Conservation (phyloP, 768 basidiomycete genomes). For the Collybia mongolica region DNA sequence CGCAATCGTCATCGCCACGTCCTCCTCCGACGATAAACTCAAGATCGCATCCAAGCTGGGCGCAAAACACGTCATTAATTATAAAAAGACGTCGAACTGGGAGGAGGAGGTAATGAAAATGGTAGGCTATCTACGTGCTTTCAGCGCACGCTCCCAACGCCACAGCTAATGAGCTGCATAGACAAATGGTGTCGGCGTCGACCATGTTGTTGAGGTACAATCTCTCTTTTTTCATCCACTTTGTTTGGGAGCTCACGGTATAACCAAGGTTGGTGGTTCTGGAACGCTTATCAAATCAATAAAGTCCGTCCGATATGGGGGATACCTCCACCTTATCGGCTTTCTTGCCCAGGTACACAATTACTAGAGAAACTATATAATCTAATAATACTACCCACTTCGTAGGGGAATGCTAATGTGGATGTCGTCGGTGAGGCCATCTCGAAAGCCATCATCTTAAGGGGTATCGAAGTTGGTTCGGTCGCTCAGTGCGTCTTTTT, state of each 20-base stretch:
- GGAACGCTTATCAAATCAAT: constrained; percentile 48
- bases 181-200: constrained; percentile 37
- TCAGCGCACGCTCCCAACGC: constrained; percentile 15
- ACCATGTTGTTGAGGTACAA: constrained; percentile 36
- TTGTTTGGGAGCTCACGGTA: constrained; percentile 6
- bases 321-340: constrained; percentile 51
- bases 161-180: constrained; percentile 16
- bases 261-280: constrained; percentile 52
- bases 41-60: constrained; percentile 51
- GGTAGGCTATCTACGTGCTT: constrained; percentile 23
- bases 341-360: constrained; percentile 39
- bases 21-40: constrained; percentile 65
- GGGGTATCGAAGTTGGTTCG: constrained; percentile 56
- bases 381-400: no score
- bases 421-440: constrained; percentile 33
- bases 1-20: constrained; percentile 64
- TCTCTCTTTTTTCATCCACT: neutral
- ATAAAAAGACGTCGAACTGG: constrained; percentile 57
- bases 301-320: constrained; percentile 35
- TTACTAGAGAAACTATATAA: neutral
- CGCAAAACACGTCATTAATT: constrained; percentile 58
- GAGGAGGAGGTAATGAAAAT: constrained; percentile 48
- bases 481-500: constrained; percentile 45
- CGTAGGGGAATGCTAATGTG: constrained; percentile 22
- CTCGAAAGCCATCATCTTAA: constrained; percentile 35